Base-by-base conservation (phyloP, 345 rosid genomes). In the Turnera subulata region DNA sequence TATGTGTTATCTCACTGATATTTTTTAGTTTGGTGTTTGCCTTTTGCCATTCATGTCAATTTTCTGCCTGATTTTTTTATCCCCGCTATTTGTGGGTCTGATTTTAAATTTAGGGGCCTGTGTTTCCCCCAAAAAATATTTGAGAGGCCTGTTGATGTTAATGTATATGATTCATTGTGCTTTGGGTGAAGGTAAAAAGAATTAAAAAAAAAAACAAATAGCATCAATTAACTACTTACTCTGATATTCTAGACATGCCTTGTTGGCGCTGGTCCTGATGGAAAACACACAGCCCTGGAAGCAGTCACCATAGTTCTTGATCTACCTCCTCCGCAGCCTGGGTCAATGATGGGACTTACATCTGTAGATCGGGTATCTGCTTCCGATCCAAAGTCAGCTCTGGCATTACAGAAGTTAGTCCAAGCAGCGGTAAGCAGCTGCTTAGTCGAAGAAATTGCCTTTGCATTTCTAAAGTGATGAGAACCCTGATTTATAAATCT, bases 251-350 rank as follows among this genome's bases (percentile, higher is more conserved):
- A 92, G 98, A 93, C 99, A 38, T 93, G 99, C 76, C 99, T 93
- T 74, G 90, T 93, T 71, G 97, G 99, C 52, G 99, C 99, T 74
- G 99, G 99, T 68, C 94, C 96, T 72, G 92, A 82, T 60, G 96
- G 99, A 61, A 93, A 93, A 68, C 97, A 89, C 80, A 89, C 96
- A 25, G 97, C 99, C 42, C 64, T 93, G 82, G 99, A 93, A 84
- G 99, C 97, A 59, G 99, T 93, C 58, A 93, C 99, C 13, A 76
- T 93, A 60, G 99, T 93, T 63, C 99, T 93, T 57, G 99, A 93
- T 75, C 77, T 89, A 63, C 99, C 99, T 33, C 99, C 97, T 43
- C 99, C 97, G 23, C 99, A 93, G 66, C 99, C 96, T 46, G 97
- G 97, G 72, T 85, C 99, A 63, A 87, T 88, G 96, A 75, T 77